Percentiles rank a stretch among this genome's conserved stretches.
phyloP scores from a whole-genome alignment of 2,329 filamentous ascomycete species.

The Fusarium sacchari region DNA sequence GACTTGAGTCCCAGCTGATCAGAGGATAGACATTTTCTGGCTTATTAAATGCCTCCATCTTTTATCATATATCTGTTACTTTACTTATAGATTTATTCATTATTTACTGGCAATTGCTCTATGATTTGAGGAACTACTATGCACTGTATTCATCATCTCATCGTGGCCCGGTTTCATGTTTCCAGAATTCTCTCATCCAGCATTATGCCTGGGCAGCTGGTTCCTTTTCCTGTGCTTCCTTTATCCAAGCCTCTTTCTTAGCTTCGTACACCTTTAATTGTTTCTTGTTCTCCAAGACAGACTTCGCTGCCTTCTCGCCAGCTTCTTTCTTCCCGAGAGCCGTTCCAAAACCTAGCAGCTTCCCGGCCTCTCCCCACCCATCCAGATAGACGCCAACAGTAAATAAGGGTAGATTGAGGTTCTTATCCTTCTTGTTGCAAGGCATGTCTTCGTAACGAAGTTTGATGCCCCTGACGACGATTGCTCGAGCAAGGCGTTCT shows the following conservation, averaged over 20 bases:
- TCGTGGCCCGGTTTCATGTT: neutral
- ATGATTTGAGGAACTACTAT: neutral
- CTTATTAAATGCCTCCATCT: neutral
- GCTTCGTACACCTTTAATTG: slow-evolving; percentile 62
- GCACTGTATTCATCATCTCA: neutral
- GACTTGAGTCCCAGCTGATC: neutral
- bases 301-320: slow-evolving; percentile 71
- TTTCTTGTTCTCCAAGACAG: slow-evolving; percentile 73
- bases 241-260: slow-evolving; percentile 58
- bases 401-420: slow-evolving; percentile 65
- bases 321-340: slow-evolving; percentile 76
- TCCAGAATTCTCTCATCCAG: neutral
- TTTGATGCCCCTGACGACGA: slow-evolving; percentile 67
- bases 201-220: neutral
- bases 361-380: slow-evolving; percentile 73
- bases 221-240: slow-evolving; percentile 39
- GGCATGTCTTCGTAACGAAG: slow-evolving; percentile 70
- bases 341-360: slow-evolving; percentile 70
- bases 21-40: neutral
- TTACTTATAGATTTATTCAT: neutral
- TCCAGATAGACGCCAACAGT: slow-evolving; percentile 72
- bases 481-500: slow-evolving; percentile 45
- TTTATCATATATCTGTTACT: neutral
- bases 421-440: slow-evolving; percentile 62
- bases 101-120: neutral